Evolutionary conservation across 2,329 filamentous ascomycete genomes (phyloP), one percentile per base, ranked within the genome.

Genomic region (Ampelomyces quisqualis): DNA sequence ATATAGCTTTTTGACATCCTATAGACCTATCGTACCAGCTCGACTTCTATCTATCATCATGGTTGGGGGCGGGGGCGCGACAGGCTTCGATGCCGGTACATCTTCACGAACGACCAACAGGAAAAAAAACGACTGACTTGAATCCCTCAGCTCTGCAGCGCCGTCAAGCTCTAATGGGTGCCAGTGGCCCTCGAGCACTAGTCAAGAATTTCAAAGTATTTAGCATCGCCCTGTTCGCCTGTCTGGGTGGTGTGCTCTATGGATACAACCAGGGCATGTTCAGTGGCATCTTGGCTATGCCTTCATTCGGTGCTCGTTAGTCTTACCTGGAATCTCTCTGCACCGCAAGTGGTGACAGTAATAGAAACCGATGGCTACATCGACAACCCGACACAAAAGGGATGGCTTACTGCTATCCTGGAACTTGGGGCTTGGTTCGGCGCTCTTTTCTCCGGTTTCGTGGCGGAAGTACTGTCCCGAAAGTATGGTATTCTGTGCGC

Each of bases 341-440:
- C 9, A 14, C n/a, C 13, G 26, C 5, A 5, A 28, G 7, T 13
- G 5, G 3, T 28, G 5, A 28, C 26, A 14, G 5, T 28, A 3
- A 10, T 14, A 28, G 26, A 75, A 27, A 76, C 76, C 66, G 68
- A 70, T 36, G 46, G 57, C 23, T 68, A 67, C 52, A 64, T 62
- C 13, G 45, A 62, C 32, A 58, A 70, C 21, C 38, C 62, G 9
- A 72, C 69, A 3, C 69, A 71, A 42, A 69, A 74, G 43, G 73
- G 73, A 21, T 75, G 72, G 73, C 62, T 76, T 14, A 72, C 72
- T 1, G 75, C 85, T 2, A 88, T 88, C 49, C 78, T 90, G 18
- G 85, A 89, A 60, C 77, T 90, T 2, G 86, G 86, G 37, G 86
- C 85, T 29, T 90, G 85, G 85, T 60, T 88, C n/a, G 86, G 86